A percentile compares a stretch with the other conserved stretches of the same genome.
Conservation (phyloP, 768 basidiomycete species). For the Suillus ampliporus region DNA sequence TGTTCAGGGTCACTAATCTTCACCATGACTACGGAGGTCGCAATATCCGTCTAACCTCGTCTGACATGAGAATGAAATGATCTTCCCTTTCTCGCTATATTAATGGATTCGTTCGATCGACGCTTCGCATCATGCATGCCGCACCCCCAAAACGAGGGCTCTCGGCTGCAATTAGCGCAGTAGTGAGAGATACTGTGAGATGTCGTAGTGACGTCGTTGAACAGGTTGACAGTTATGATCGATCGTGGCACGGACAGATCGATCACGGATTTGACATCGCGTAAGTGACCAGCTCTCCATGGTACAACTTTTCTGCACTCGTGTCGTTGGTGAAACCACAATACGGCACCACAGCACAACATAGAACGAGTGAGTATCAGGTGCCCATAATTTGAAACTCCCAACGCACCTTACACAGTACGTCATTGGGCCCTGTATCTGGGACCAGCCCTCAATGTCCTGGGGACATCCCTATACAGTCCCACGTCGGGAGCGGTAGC, state of each 20-base stretch:
- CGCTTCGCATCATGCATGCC: background rate
- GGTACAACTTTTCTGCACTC: background rate
- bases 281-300: background rate
- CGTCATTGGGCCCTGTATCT: background rate
- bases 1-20: background rate
- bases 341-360: background rate
- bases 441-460: background rate
- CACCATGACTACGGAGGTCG: slow-evolving; percentile 1
- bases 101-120: background rate
- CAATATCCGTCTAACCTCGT: background rate
- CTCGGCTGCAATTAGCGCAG: background rate
- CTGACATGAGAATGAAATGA: background rate
- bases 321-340: background rate
- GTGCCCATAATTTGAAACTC: background rate
- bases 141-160: background rate
- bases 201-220: background rate
- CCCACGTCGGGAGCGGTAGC: background rate
- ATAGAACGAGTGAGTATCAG: background rate
- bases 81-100: too few species aligned
- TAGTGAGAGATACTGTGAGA: background rate
- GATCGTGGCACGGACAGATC: background rate
- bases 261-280: background rate
- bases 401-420: background rate
- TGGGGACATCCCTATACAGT: background rate
- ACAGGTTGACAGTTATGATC: background rate